Evolutionary conservation across 2,329 filamentous ascomycete genomes (phyloP).

Genomic region (Furcasterigmium sp.): DNA sequence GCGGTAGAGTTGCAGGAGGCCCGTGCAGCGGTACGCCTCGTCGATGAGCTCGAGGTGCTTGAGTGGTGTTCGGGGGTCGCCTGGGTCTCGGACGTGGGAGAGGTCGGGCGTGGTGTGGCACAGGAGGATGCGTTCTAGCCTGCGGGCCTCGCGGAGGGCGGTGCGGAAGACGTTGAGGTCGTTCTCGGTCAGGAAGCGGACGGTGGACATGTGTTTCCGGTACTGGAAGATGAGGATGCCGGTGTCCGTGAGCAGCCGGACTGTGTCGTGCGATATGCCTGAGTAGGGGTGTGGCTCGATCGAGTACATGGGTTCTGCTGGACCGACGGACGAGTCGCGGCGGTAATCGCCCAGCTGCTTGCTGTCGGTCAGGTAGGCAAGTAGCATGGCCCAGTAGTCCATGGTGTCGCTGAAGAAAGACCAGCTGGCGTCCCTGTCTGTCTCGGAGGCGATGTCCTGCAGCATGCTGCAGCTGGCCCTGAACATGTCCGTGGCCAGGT

Average conservation of each 20-base stretch:
- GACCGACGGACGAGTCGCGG: neutral
- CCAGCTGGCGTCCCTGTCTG: neutral
- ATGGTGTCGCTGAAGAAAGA: constrained; percentile 13
- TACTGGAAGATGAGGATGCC: constrained; percentile 14
- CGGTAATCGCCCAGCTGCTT: constrained; percentile 2
- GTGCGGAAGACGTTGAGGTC: constrained; percentile 12
- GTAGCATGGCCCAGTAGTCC: constrained; percentile 18
- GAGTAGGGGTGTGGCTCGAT: constrained; percentile 13
- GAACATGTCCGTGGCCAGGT: constrained; percentile 14
- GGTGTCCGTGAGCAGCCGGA: constrained; percentile 10
- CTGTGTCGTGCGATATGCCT: constrained; percentile 11
- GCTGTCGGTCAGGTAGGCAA: constrained; percentile 15
- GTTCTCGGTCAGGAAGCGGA: constrained; percentile 12
- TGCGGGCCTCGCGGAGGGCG: constrained; percentile 9
- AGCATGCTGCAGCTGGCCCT: constrained; percentile 5
- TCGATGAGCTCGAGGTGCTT: constrained; percentile 12
- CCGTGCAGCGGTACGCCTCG: constrained; percentile 13
- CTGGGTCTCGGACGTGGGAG: constrained; percentile 10
- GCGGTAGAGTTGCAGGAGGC: constrained; percentile 14
- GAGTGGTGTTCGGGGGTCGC: constrained; percentile 10
- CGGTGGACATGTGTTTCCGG: constrained; percentile 10
- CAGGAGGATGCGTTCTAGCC: constrained; percentile 10
- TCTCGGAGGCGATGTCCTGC: neutral
- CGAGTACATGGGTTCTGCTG: neutral
- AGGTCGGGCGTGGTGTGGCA: constrained; percentile 5